Percentiles rank a stretch among this genome's conserved stretches.
Conservation (phyloP, 2,329 filamentous ascomycete genomes). For the Gaeumannomyces sp. region DNA sequence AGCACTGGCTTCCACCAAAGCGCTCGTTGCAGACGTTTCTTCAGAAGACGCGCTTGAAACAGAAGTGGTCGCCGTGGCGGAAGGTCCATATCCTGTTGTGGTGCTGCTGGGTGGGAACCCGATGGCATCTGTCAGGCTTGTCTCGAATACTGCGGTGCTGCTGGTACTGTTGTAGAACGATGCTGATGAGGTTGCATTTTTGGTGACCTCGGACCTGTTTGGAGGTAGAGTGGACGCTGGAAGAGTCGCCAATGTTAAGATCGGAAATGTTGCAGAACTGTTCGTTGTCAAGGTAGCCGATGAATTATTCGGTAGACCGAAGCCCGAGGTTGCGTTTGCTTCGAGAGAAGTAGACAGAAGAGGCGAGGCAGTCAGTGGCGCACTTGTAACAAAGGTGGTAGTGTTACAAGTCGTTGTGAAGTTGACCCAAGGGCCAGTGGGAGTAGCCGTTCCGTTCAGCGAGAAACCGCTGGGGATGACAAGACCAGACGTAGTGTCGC, state of each 20-base stretch:
- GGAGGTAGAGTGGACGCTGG: background rate
- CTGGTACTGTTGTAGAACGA: background rate
- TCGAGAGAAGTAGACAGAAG: background rate
- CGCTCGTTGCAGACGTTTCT: too few relatives aligned
- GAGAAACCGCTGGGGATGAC: too few relatives aligned
- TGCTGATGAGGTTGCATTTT: background rate
- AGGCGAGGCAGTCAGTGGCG: background rate
- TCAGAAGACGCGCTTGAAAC: background rate
- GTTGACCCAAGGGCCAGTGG: background rate
- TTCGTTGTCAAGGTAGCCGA: background rate
- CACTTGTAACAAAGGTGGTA: background rate
- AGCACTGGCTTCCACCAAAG: too few relatives aligned
- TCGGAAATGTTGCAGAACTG: too few relatives aligned
- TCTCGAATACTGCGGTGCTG: background rate
- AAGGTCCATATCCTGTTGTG: background rate
- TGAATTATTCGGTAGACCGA: background rate
- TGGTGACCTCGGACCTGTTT: background rate
- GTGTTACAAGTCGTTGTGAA: background rate
- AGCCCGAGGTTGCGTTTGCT: background rate
- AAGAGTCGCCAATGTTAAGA: background rate
- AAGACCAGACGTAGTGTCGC: too few relatives aligned
- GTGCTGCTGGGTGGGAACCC: background rate
- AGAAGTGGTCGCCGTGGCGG: background rate
- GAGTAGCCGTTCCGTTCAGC: background rate
- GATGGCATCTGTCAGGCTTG: background rate